Evolutionary conservation across 1,139 yeast species (phyloP), one percentile per base, ranked within the genome.

Genomic region (Pichia sp.): DNA sequence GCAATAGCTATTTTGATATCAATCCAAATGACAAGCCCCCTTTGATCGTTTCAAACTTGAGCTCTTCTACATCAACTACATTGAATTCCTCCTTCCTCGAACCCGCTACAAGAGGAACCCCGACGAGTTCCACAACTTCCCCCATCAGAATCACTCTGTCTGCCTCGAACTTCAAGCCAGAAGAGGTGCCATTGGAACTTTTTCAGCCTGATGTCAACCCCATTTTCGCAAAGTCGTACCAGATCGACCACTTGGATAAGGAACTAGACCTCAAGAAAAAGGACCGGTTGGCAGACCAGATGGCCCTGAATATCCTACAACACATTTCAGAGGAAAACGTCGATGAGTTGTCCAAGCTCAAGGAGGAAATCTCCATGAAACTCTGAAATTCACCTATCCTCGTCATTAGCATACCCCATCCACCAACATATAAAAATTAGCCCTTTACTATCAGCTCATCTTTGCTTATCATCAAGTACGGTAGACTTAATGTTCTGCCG

Each of bases 241-340:
- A 67, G 52, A 67, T 67, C 10, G 69, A 67, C 53, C 69, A 67
- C 56, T 58, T 63, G 15, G 67, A 66, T 54, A 63, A 61, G 51
- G 51, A 45, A 13, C 48, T 61, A 11, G 67, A 64, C 54, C 45
- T 53, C 23, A 53, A 47, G 13, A 63, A 62, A 32, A 66, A 65
- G 50, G 70, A 67, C 52, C 57, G 59, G 44, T 55, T 67, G 47
- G 70, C 70, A 15, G 69, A 67, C 47, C 69, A 65, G 54, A 67
- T 67, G 70, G 70, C 69, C 10, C 45, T 66, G 11, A 64, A 64
- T 48, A 67, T 67, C n/a, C 47, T 67, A 5, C 65, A 65, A 45
- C 55, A 62, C 40, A 66, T 67, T 3, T 51, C 61, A 8, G 69
- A 66, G 40, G 69, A 65, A 53, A 62, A 62, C 30, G 61, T 60